Base-by-base conservation (phyloP, 106 monocot genomes). In the Apostasia shenzhenica region DNA sequence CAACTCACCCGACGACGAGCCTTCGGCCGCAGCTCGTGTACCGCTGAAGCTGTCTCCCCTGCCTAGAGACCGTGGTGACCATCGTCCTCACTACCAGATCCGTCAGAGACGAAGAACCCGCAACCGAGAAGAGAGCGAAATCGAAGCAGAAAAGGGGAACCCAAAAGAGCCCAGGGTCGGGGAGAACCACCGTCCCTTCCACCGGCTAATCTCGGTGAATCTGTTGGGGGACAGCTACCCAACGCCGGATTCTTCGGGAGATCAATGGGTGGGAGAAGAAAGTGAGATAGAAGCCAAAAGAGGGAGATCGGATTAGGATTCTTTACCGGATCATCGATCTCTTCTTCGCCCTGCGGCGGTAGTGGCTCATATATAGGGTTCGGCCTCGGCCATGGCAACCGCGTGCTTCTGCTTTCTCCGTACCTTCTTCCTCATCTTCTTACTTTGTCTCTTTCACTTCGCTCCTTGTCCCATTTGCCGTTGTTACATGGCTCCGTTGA, bases 1-100 rank as follows among this genome's bases (percentile, higher is more conserved):
- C 48, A 48, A 48, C 65, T 65, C 65, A 65, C 65, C 67, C 67
- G 54, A 67, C 67, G 2, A 67, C 67, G 14, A 53, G 67, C 48
- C 65, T 65, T 4, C 67, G 41, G 8, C 67, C 53, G 67, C 67
- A 10, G 67, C 67, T 67, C 9, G 37, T 51, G 41, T 67, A 67
- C 53, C 67, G 48, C 67, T 67, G 67, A 51, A 67, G 51, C 54
- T 67, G 9, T 53, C 67, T 67, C 12, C 67, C 67, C 54, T 67
- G 67, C 67, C 67, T 51, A 2, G 67, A 37, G 5, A 42, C 67
- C 54, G 54, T 41, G 14, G 41, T 0, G 7, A 7, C 40, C 67
- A 54, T 67, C 53, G 39, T 37, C 65, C 48, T 65, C 65, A 37
- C 65, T 12, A 46, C 65, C 26, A 65, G 11, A 65, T 1, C 50